A percentile compares a stretch with the other conserved stretches of the same genome.
Evolutionary conservation across 345 rosid genomes (phyloP).

Genomic region (Capsella bursapastoris): DNA sequence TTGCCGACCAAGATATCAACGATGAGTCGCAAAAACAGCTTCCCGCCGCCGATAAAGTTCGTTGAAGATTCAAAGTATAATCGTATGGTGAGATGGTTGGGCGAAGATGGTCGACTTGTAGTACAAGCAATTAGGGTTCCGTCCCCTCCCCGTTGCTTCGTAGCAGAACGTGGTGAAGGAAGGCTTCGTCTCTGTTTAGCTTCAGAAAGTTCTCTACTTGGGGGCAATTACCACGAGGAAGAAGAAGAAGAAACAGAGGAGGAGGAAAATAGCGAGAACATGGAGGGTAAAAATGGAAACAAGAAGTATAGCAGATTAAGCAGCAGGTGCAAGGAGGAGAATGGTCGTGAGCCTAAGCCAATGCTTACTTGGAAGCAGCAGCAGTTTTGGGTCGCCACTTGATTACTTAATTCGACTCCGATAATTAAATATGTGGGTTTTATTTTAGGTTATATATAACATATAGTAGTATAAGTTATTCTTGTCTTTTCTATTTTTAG

Average conservation of each 20-base stretch:
- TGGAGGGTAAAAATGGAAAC: slow-evolving; percentile 52
- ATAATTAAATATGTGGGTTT: slow-evolving; percentile 1
- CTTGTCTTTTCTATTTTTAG: background rate
- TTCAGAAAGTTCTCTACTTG: slow-evolving; percentile 20
- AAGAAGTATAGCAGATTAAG: slow-evolving; percentile 46
- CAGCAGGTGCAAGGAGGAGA: slow-evolving; percentile 67
- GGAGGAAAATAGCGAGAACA: slow-evolving; percentile 36
- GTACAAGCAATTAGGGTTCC: slow-evolving; percentile 57
- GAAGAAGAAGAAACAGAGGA: slow-evolving; percentile 37
- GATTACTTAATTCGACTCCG: background rate
- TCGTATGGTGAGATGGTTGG: slow-evolving; percentile 51
- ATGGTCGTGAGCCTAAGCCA: slow-evolving; percentile 48
- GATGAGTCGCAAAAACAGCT: slow-evolving; percentile 48
- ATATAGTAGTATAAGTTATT: background rate
- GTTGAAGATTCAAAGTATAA: slow-evolving; percentile 51
- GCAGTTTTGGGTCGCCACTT: slow-evolving; percentile 66
- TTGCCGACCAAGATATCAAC: slow-evolving; percentile 8
- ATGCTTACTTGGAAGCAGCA: slow-evolving; percentile 58
- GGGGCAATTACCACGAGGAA: background rate
- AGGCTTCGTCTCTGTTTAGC: slow-evolving; percentile 65
- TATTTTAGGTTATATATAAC: background rate
- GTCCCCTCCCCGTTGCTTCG: slow-evolving; percentile 44
- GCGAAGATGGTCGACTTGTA: slow-evolving; percentile 81
- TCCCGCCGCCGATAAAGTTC: slow-evolving; percentile 88
- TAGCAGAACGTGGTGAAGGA: slow-evolving; percentile 73